Evolutionary conservation across 1,284 basidiomycete genomes (phyloP), one percentile per base, ranked within the genome.

Genomic region (Leccinum pseudoinsigne): DNA sequence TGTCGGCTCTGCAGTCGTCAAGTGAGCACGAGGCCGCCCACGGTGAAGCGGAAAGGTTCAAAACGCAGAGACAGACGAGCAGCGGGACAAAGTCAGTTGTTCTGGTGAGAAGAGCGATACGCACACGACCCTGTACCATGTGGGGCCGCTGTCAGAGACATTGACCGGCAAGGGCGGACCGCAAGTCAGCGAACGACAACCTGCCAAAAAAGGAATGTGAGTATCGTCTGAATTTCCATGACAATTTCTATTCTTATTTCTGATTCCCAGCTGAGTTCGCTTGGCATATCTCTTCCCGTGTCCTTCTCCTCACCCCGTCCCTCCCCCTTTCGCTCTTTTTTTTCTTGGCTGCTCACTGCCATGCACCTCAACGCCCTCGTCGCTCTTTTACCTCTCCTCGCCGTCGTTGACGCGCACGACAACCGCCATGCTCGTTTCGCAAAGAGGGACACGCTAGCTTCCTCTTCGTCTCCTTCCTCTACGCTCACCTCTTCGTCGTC

Each of bases 331-430:
- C 69, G 56, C 23, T 68, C 64, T 6, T 47, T 47, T n/a, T 55
- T 23, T 59, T 65, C 1, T 66, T 62, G 58, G 62, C 62, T 62
- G 71, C n/a, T 59, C 40, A 66, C 18, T 64, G 54, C 69, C 66
- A 85, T 85, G 82, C 81, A 78, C 71, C 67, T 78, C 63, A 71
- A 75, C 69, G 70, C 76, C 68, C 65, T 84, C 59, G 71, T 80
- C 72, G 71, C 77, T 77, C 75, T 85, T 74, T 78, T 83, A 42
- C 68, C 79, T 62, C 64, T 82, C 65, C 64, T 80, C 66, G 74
- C 70, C 61, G 69, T 68, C 42, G 73, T 72, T 62, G 72, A 76
- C 66, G 82, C 80, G 28, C 65, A 69, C 55, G 71, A 72, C 36
- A 66, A 72, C 34, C 67, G 59, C 59, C 68, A 76, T 64, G 72